Conservation (phyloP, 2,329 filamentous ascomycete genomes). For the Apiospora pterosperma region DNA sequence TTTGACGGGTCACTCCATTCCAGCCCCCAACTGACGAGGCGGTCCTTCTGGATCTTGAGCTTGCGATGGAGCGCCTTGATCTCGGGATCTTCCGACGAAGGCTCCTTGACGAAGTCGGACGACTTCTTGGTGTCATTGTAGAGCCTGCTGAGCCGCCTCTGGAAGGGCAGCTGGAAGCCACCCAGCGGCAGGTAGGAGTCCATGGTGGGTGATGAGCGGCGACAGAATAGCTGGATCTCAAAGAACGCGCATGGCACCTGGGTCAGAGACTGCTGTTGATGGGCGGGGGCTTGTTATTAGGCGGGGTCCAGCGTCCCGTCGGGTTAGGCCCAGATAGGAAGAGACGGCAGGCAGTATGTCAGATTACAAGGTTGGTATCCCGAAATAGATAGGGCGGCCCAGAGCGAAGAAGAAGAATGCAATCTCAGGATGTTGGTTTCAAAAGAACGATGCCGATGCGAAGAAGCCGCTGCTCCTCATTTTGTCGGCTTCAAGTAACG, state of each 20-base stretch:
- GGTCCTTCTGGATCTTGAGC: constrained; percentile 75
- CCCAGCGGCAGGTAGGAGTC: constrained; percentile 48
- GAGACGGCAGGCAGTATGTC: background rate
- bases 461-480: background rate
- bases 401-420: background rate
- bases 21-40: constrained; percentile 74
- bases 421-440: background rate
- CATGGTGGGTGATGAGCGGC: constrained; percentile 30
- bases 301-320: background rate
- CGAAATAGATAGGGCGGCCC: background rate
- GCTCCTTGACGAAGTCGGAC: constrained; percentile 67
- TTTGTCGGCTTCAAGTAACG: background rate
- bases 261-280: background rate
- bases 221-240: background rate
- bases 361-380: background rate
- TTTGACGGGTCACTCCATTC: constrained; percentile 71
- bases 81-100: constrained; percentile 63
- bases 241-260: background rate
- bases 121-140: constrained; percentile 81
- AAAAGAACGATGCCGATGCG: background rate
- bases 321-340: background rate
- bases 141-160: constrained; percentile 64
- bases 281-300: background rate
- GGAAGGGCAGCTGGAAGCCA: constrained; percentile 54
- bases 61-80: constrained; percentile 71